A percentile compares a stretch with the other conserved stretches of the same genome.
phyloP scores from a whole-genome alignment of 2,329 filamentous ascomycete genomes.

The Passalora sequoiae region DNA sequence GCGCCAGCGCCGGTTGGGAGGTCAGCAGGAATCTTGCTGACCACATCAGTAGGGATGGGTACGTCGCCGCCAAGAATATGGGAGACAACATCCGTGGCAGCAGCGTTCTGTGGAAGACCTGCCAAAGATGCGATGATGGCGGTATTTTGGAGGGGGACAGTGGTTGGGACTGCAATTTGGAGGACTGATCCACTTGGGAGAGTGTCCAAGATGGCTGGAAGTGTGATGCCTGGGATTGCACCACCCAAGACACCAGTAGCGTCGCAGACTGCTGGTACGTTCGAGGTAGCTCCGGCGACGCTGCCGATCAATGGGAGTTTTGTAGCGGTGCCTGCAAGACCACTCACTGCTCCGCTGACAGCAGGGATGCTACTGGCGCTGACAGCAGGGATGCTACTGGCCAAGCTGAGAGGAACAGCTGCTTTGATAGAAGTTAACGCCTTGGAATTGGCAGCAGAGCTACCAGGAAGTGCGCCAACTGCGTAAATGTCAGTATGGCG shows the following conservation, averaged over 20 bases:
- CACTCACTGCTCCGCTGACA: too few relatives aligned
- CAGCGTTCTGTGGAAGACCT: conserved; percentile 3
- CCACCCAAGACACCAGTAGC: not conserved
- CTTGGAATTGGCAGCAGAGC: too few relatives aligned
- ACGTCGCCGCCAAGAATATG: not conserved
- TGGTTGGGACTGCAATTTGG: conserved; percentile 1
- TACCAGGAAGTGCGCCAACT: too few relatives aligned
- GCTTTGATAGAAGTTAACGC: too few relatives aligned
- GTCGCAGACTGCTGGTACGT: too few relatives aligned
- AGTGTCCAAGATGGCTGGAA: not conserved
- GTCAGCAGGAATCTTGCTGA: not conserved
- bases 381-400: too few relatives aligned
- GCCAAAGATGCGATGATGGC: conserved; percentile 3
- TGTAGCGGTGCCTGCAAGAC: too few relatives aligned
- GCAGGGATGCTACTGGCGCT: too few relatives aligned
- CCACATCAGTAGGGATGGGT: not conserved
- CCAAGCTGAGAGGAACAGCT: too few relatives aligned
- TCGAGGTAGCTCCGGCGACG: too few relatives aligned
- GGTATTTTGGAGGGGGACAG: conserved; percentile 4
- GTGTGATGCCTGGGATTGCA: not conserved
- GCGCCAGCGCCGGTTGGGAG: not conserved
- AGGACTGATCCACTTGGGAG: not conserved
- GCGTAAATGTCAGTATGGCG: too few relatives aligned
- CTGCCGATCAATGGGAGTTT: not conserved
- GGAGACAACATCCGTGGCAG: not conserved